Percentiles rank a stretch among this genome's conserved stretches.
Conservation (phyloP, 495 filamentous ascomycete genomes). For the Neurospora sp. region DNA sequence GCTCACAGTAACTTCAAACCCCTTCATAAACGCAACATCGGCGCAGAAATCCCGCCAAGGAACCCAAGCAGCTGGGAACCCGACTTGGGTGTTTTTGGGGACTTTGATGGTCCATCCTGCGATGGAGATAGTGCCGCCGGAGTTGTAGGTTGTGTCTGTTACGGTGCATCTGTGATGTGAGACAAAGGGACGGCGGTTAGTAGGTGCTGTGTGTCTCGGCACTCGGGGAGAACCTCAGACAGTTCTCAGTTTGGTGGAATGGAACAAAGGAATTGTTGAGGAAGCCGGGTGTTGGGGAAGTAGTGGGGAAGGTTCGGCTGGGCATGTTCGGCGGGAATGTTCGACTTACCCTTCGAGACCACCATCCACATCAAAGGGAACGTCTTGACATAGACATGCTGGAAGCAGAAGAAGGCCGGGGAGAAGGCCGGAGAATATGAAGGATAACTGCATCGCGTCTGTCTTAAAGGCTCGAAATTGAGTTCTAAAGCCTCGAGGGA, state of each 20-base stretch:
- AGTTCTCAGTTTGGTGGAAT: too few relatives aligned
- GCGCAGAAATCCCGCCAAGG: slow-evolving; percentile 27
- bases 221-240: too few relatives aligned
- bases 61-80: slow-evolving; percentile 30
- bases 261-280: neutral
- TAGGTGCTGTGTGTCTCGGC: neutral
- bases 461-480: neutral
- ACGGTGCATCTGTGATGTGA: slow-evolving; percentile 17
- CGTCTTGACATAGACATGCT: neutral
- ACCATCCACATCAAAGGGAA: neutral
- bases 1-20: slow-evolving; percentile 25
- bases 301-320: too few relatives aligned
- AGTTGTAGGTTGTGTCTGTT: slow-evolving; percentile 22
- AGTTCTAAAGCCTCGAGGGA: neutral
- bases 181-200: neutral
- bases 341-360: neutral
- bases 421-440: neutral
- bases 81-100: slow-evolving; percentile 31
- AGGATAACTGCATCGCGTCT: neutral
- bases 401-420: neutral
- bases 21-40: slow-evolving; percentile 10
- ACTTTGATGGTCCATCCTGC: slow-evolving; percentile 28
- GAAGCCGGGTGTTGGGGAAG: too few relatives aligned
- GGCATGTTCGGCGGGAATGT: too few relatives aligned
- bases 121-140: slow-evolving; percentile 28